These are phyloP conservation scores for Acmispon strigosus DNA, from an alignment of 306 rosid genomes.

Conservation along the genomic window DNA sequence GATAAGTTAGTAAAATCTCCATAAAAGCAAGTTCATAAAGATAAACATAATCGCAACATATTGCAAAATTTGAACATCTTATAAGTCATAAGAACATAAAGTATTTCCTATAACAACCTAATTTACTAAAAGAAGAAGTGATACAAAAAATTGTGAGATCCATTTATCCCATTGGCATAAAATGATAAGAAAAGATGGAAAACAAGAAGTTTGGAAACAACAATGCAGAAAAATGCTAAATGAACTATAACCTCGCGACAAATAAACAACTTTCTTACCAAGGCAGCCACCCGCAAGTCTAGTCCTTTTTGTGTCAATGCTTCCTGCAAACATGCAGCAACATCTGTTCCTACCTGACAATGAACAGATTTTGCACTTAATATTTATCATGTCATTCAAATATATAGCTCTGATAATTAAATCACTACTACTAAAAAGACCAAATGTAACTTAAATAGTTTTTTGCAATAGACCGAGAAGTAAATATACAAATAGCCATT, in stretches of 20 bases:
- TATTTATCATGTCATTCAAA: not conserved
- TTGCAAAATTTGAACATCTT: not conserved
- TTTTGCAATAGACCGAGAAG: too few species aligned
- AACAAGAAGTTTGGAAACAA: not conserved
- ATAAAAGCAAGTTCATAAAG: not conserved
- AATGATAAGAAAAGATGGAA: not conserved
- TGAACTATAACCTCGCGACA: not conserved
- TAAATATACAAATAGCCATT: not conserved
- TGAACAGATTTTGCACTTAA: conserved; percentile 6
- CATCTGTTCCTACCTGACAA: conserved; percentile 73
- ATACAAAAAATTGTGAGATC: not conserved
- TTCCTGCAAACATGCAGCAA: conserved; percentile 58
- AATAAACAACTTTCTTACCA: conserved; percentile 46
- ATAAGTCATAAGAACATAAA: not conserved
- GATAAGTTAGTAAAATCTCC: not conserved
- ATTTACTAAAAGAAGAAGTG: not conserved
- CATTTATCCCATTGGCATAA: not conserved
- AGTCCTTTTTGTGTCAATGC: conserved; percentile 54
- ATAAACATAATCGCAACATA: not conserved
- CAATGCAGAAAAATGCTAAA: not conserved
- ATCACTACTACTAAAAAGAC: conserved; percentile 1
- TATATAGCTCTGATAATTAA: not conserved
- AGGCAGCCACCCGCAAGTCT: conserved; percentile 54
- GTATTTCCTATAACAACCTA: not conserved
- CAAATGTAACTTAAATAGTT: not conserved